phyloP scores from a whole-genome alignment of 371 early-diverging fungal species.

The Mucor lusitanicus region DNA sequence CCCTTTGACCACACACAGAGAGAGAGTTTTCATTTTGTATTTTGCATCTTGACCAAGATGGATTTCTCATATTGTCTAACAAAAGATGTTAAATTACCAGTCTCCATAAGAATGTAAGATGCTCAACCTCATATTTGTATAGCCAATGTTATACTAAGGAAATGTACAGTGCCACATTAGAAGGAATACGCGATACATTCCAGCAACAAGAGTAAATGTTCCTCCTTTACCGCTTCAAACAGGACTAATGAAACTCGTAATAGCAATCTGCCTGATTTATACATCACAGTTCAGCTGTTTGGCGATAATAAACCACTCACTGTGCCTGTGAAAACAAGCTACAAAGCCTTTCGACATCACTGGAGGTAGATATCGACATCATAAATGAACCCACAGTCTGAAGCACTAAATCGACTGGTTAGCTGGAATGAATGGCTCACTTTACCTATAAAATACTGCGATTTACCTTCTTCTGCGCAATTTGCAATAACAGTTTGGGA shows the following conservation, averaged over 20 bases:
- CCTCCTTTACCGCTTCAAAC: neutral
- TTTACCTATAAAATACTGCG: slow-evolving; percentile 84
- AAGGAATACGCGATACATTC: slow-evolving; percentile 24
- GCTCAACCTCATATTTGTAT: neutral
- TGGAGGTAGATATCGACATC: slow-evolving; percentile 40
- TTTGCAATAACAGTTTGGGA: slow-evolving; percentile 84
- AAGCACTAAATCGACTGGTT: neutral
- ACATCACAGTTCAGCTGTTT: slow-evolving; percentile 73
- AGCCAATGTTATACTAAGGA: neutral
- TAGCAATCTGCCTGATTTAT: slow-evolving; percentile 57
- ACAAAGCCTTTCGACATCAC: slow-evolving; percentile 60
- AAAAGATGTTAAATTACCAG: slow-evolving; percentile 63
- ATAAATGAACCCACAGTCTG: neutral
- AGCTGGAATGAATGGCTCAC: slow-evolving; percentile 93
- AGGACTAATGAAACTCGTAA: neutral
- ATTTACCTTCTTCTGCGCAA: slow-evolving; percentile 77
- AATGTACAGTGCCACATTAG: slow-evolving; percentile 40
- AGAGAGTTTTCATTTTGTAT: neutral
- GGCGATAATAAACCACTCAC: slow-evolving; percentile 81
- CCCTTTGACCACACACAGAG: neutral
- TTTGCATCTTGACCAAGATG: slow-evolving; percentile 13
- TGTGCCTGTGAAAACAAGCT: slow-evolving; percentile 69
- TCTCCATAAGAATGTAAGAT: slow-evolving; percentile 70
- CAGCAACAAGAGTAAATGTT: neutral
- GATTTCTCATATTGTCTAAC: slow-evolving; percentile 78